A percentile compares a stretch with the other conserved stretches of the same genome.
These are phyloP conservation scores for Vigna reflexopilosa DNA, from an alignment of 306 rosid species.

Conservation along the genomic window DNA sequence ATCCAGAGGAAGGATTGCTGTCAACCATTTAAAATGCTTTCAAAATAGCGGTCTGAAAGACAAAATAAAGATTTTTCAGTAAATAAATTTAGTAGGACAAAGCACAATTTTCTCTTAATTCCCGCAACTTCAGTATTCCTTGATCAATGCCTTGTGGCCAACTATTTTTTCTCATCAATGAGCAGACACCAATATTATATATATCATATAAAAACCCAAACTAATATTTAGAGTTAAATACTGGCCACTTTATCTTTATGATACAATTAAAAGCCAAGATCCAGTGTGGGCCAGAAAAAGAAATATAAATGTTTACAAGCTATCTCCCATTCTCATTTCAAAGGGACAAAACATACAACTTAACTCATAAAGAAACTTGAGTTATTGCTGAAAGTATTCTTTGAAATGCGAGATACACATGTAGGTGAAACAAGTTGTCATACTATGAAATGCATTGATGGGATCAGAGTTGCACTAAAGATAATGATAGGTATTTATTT, in stretches of 20 bases:
- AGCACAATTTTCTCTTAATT: constrained; percentile 4
- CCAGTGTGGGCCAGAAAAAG: neutral
- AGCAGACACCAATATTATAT: constrained; percentile 7
- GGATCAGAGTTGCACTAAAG: neutral
- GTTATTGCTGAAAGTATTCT: neutral
- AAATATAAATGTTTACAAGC: neutral
- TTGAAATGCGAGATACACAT: neutral
- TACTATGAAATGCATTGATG: neutral
- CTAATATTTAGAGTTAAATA: constrained; percentile 7
- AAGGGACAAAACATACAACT: neutral
- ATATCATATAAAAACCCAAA: constrained; percentile 7
- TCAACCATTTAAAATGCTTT: constrained; percentile 60
- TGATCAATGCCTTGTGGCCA: neutral
- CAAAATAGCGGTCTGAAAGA: constrained; percentile 42
- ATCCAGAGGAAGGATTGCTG: constrained; percentile 63
- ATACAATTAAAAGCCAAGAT: constrained; percentile 74
- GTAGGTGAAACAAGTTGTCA: neutral
- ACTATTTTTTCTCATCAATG: neutral
- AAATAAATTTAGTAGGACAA: constrained; percentile 4
- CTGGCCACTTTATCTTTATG: constrained; percentile 59
- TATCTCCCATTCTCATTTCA: neutral
- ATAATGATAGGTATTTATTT: neutral
- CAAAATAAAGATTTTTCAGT: constrained; percentile 6
- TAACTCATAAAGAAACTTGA: neutral
- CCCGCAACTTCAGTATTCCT: neutral